Conservation (phyloP, 2,329 filamentous ascomycete species). For the Penicillium sp. region DNA sequence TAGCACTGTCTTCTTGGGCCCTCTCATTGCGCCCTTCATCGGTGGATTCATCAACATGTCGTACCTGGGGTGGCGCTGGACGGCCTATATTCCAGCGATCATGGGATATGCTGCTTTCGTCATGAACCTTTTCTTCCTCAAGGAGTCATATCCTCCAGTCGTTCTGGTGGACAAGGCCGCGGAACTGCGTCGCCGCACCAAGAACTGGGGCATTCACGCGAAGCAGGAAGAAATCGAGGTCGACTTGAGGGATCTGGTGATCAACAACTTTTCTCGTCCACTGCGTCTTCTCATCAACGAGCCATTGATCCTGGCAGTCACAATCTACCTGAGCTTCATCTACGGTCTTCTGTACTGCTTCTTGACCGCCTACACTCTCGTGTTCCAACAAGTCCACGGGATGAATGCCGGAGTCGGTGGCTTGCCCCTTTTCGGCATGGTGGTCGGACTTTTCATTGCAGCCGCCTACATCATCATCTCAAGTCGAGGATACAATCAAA, state of each 20-base stretch:
- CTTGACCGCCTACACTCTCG: slow-evolving; percentile 40
- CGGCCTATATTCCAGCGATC: slow-evolving; percentile 56
- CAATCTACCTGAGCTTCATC: slow-evolving; percentile 43
- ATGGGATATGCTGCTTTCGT: slow-evolving; percentile 57
- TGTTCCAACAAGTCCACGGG: slow-evolving; percentile 60
- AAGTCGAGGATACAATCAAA: slow-evolving; percentile 50
- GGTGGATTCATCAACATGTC: slow-evolving; percentile 55
- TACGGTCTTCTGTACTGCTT: slow-evolving; percentile 41
- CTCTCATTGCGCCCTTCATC: slow-evolving; percentile 56
- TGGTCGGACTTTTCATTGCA: slow-evolving; percentile 70
- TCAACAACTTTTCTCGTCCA: slow-evolving; percentile 55
- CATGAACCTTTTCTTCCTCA: slow-evolving; percentile 55
- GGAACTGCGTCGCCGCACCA: slow-evolving; percentile 55
- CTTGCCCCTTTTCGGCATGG: slow-evolving; percentile 83
- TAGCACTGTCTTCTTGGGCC: slow-evolving; percentile 56
- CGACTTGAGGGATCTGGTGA: slow-evolving; percentile 51
- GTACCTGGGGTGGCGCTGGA: slow-evolving; percentile 59
- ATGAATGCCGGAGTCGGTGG: slow-evolving; percentile 71
- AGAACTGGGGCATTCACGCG: slow-evolving; percentile 62
- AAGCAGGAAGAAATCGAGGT: slow-evolving; percentile 57
- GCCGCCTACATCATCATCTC: slow-evolving; percentile 58
- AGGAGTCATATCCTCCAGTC: slow-evolving; percentile 61
- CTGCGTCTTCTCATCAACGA: slow-evolving; percentile 49
- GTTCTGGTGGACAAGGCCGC: slow-evolving; percentile 56
- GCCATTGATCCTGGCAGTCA: slow-evolving; percentile 46